These are phyloP conservation scores for Pseudoneurospora amorphoporcata DNA, from an alignment of 495 filamentous ascomycete genomes.

Conservation along the genomic window DNA sequence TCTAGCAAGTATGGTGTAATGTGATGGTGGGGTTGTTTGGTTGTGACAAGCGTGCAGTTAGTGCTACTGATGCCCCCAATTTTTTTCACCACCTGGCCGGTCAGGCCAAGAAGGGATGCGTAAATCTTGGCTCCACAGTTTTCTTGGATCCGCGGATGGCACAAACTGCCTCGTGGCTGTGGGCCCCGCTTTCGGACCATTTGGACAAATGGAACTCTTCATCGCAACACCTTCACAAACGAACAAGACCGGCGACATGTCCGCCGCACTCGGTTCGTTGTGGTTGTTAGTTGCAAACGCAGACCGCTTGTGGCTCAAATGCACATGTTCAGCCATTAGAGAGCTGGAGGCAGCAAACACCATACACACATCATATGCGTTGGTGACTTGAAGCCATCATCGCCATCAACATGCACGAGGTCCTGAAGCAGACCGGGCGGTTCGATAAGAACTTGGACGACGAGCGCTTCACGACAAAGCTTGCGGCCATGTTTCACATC, in stretches of 20 bases:
- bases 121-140: not conserved
- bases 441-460: conserved; percentile 3
- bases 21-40: no score
- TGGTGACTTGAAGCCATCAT: not conserved
- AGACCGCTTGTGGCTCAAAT: not conserved
- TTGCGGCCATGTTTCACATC: not conserved
- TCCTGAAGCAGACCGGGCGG: conserved; percentile 6
- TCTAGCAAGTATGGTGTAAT: no score
- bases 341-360: not conserved
- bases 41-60: no score
- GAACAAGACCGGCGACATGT: not conserved
- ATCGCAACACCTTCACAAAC: not conserved
- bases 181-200: not conserved
- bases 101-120: not conserved
- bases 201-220: not conserved
- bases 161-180: not conserved
- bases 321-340: not conserved
- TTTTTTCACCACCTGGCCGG: no score
- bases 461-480: not conserved
- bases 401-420: not conserved
- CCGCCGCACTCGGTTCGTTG: not conserved
- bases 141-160: not conserved
- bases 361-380: not conserved
- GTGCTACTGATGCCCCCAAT: no score
- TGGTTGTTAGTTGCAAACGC: no score